phyloP scores from a whole-genome alignment of 208 protist species.

The Angomonas ambiguus region DNA sequence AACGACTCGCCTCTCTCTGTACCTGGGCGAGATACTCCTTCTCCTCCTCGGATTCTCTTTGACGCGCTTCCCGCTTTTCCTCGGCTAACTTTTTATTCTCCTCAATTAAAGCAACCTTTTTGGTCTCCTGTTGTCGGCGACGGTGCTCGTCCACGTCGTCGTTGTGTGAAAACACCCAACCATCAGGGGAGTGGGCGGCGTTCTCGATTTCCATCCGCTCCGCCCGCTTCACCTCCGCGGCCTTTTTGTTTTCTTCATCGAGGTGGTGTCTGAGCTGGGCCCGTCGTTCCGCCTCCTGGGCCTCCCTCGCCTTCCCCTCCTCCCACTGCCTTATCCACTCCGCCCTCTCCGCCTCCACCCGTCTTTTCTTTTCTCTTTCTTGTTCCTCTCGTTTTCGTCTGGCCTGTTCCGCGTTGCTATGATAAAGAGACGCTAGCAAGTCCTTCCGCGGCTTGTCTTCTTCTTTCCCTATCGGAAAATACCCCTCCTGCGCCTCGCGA shows the following conservation, averaged over 20 bases:
- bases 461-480: constrained; percentile 12
- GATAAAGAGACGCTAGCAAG: constrained; percentile 39
- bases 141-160: not conserved
- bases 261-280: constrained; percentile 13
- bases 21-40: constrained; percentile 14
- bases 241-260: not conserved
- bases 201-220: constrained; percentile 18
- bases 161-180: too few relatives aligned
- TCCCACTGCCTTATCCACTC: not conserved
- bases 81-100: constrained; percentile 19
- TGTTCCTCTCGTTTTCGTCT: constrained; percentile 36
- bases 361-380: not conserved
- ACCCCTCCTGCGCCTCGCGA: not conserved
- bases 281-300: constrained; percentile 11
- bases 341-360: not conserved
- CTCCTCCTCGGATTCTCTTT: constrained; percentile 21
- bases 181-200: constrained; percentile 10
- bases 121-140: not conserved
- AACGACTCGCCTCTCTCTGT: constrained; percentile 1
- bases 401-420: constrained; percentile 49
- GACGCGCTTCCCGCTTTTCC: constrained; percentile 12
- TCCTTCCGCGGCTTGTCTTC: constrained; percentile 20
- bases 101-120: constrained; percentile 16
- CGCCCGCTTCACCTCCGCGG: constrained; percentile 15
- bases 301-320: not conserved